Base-by-base conservation (phyloP, 2,329 filamentous ascomycete species). In the Fusarium irregulare region DNA sequence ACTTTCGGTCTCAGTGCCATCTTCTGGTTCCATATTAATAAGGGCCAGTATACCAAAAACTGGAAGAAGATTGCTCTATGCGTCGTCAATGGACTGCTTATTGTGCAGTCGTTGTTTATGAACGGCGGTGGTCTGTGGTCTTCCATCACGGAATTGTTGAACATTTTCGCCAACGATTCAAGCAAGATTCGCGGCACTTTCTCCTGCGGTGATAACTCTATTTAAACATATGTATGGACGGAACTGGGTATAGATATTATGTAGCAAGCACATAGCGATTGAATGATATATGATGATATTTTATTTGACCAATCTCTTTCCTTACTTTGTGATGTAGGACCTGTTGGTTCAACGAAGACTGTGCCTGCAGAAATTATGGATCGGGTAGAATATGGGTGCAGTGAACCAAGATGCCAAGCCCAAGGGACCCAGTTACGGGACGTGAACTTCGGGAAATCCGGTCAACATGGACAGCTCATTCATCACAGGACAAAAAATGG, bases 21-120 rank as follows among this genome's bases (percentile, higher is more conserved):
- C 3, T 77, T 80, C 54, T 80, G 78, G 78, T 76, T 79, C 60
- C 75, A 78, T 28, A 67, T 79, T 5, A 78, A 80, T 57, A 74
- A 73, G 73, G 63, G 73, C 9, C 54, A 60, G 6, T 55, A 67
- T 4, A 66, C 64, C 4, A 67, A 60, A 25, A 60, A 74, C 41
- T 71, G 73, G 73, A 75, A 69, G 56, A 75, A 62, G 51, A 71
- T 57, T 4, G 48, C 23, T 0, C 62, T 75, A 7, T 73, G 48
- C 20, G 60, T 69, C 3, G 28, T 75, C 6, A 80, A 79, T 25
- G 73, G 48, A 1, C 63, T 78, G 4, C 74, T 79, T 10, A 76
- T 80, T 3, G 9, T 77, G 4, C 75, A 77, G 47, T 72, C 77
- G 2, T 18, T 77, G 2, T 79, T 80, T n/a, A 79, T 80, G 77